These are phyloP conservation scores for Capronia coronata DNA, from an alignment of 2,329 filamentous ascomycete genomes.

Conservation along the genomic window DNA sequence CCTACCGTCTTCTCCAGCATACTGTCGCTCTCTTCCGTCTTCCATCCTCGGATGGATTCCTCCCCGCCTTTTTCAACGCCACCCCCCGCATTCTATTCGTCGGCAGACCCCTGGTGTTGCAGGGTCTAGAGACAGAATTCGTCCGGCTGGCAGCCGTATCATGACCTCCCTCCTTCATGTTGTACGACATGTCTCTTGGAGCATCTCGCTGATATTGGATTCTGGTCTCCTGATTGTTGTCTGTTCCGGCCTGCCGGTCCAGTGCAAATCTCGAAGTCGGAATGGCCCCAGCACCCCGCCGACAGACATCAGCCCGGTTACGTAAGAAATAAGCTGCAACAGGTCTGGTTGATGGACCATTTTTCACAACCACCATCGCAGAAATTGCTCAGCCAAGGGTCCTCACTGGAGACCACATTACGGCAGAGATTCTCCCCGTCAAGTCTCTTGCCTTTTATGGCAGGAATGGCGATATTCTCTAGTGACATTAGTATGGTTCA, in stretches of 20 bases:
- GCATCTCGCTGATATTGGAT: slow-evolving; percentile 2
- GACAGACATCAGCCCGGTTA: slow-evolving; percentile 33
- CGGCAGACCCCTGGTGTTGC: background rate
- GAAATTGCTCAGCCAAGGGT: slow-evolving; percentile 24
- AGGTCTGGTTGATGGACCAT: slow-evolving; percentile 22
- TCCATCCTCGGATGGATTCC: too few relatives aligned
- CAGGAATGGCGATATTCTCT: slow-evolving; percentile 3
- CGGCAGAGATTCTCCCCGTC: slow-evolving; percentile 17
- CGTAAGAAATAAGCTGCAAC: slow-evolving; percentile 35
- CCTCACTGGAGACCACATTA: slow-evolving; percentile 22
- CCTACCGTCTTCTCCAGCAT: too few relatives aligned
- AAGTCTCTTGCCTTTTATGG: slow-evolving; percentile 17
- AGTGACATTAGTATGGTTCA: background rate
- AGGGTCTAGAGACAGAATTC: background rate
- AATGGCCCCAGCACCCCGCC: slow-evolving; percentile 29
- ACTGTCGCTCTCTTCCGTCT: too few relatives aligned
- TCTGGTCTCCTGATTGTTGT: background rate
- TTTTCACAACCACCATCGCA: slow-evolving; percentile 14
- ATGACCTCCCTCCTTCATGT: background rate
- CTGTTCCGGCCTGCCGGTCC: background rate
- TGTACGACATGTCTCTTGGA: slow-evolving; percentile 10
- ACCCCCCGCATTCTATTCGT: slow-evolving; percentile 18
- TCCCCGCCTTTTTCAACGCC: slow-evolving; percentile 10
- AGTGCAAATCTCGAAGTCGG: slow-evolving; percentile 9
- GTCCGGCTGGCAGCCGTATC: slow-evolving; percentile 11